Conservation (phyloP, 805 yeast species). For the Teunomyces atbi region DNA sequence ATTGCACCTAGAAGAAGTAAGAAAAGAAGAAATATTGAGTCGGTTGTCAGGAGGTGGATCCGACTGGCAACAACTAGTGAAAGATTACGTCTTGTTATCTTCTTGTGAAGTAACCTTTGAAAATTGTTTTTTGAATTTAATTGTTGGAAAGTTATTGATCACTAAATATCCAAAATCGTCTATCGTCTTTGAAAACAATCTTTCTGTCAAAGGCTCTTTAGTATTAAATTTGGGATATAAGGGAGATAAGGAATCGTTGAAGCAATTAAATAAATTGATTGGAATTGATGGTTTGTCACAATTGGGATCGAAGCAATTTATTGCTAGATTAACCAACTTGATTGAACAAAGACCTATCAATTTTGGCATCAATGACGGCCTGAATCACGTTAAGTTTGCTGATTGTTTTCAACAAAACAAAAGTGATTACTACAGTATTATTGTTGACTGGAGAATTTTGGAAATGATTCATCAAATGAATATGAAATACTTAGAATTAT, state of each 20-base stretch:
- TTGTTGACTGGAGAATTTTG: slow-evolving; percentile 37
- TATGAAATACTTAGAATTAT: slow-evolving; percentile 22
- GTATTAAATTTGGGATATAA: slow-evolving; percentile 30
- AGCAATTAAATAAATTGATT: slow-evolving; percentile 23
- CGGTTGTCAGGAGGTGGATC: slow-evolving; percentile 16
- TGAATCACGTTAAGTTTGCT: slow-evolving; percentile 28
- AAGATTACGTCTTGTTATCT: slow-evolving; percentile 28
- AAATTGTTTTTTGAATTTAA: slow-evolving; percentile 27
- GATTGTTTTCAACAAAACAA: slow-evolving; percentile 22
- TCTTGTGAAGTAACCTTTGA: slow-evolving; percentile 33
- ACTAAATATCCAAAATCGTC: slow-evolving; percentile 18
- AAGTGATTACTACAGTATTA: slow-evolving; percentile 23
- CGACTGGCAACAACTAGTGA: slow-evolving; percentile 13
- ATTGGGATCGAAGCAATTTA: slow-evolving; percentile 26
- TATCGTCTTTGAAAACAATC: slow-evolving; percentile 20
- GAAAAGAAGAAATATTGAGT: slow-evolving; percentile 13
- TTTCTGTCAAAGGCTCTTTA: slow-evolving; percentile 25
- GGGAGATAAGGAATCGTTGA: slow-evolving; percentile 23
- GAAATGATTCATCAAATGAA: slow-evolving; percentile 34
- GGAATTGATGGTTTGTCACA: slow-evolving; percentile 31
- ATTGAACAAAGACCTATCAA: slow-evolving; percentile 21
- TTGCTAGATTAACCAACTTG: slow-evolving; percentile 29
- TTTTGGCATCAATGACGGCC: slow-evolving; percentile 23
- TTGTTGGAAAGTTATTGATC: slow-evolving; percentile 28
- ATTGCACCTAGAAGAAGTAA: slow-evolving; percentile 13